Base-by-base conservation (phyloP, 371 early-diverging fungal genomes). In the Zopfochytrium polystomum region DNA sequence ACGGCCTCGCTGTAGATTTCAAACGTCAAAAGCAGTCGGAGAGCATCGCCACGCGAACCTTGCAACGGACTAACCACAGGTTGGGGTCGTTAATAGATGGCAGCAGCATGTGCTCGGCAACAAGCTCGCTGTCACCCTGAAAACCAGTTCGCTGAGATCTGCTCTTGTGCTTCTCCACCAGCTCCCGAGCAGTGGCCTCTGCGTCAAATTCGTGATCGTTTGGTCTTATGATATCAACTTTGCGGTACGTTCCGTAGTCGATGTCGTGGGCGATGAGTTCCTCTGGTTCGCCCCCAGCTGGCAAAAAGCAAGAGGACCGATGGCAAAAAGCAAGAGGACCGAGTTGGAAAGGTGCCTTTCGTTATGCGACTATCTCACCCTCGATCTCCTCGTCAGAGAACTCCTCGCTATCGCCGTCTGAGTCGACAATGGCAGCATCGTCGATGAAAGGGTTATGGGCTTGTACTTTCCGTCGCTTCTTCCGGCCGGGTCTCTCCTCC, bases 11-110 rank as follows among this genome's bases (percentile, higher is more conserved):
- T 72, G 61, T n/a, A n/a, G n/a, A n/a, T n/a, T n/a, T n/a, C n/a
- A n/a, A 38, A 47, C 22, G n/a, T n/a, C 15, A 25, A 30, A 44
- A 22, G 55, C n/a, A 25, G 5, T 38, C 56, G 18, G 25, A 58
- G 34, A 34, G n/a, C 35, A 47, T n/a, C 3, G 5, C 23, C 0
- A 46, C 31, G 43, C 54, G 44, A 70, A 87, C 87, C 69, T 84
- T 84, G 80, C 96, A 96, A 54, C 87, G 80, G 44, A 95, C 85
- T 80, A 96, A 85, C 94, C 95, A 99, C 55, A 98, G 76, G 67
- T 89, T 91, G 46, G 99, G 98, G 65, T 93, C 92, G 44, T 85
- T 82, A 22, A 92, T 88, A 43, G 87, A 87, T 0, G 98, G 97
- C 55, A 93, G 73, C 29, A 96, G 81, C 59, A 90, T 68, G 42